Percentiles rank a stretch among this genome's conserved stretches.
These are phyloP conservation scores for Poronia punctata DNA, from an alignment of 495 filamentous ascomycete species.

Conservation along the genomic window DNA sequence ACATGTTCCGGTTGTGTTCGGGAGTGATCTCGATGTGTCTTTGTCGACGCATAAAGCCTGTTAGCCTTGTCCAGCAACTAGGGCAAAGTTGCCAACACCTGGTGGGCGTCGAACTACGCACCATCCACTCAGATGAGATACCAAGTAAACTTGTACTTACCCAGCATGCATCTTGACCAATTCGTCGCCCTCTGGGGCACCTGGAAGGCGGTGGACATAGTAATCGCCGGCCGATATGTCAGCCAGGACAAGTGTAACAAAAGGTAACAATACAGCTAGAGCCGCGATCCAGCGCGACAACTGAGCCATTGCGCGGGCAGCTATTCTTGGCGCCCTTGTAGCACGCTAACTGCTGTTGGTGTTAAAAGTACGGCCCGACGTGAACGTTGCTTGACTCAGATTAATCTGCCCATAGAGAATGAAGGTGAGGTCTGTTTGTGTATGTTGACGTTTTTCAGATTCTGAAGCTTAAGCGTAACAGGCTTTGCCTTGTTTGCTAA, in stretches of 20 bases:
- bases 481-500: no score
- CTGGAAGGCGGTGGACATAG: conserved; percentile 77
- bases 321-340: no score
- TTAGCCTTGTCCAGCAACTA: conserved; percentile 20
- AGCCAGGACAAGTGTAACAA: conserved; percentile 25
- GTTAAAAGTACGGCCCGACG: no score
- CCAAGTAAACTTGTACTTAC: conserved; percentile 44
- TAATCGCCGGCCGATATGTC: conserved; percentile 68
- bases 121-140: no score
- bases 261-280: conserved; percentile 28
- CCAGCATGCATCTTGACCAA: conserved; percentile 96
- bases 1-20: conserved; percentile 81
- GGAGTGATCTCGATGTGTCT: conserved; percentile 88
- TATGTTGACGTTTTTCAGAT: no score
- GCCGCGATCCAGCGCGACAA: conserved; percentile 30
- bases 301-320: conserved; percentile 15
- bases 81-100: no score
- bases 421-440: no score
- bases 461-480: no score
- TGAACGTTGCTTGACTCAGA: no score
- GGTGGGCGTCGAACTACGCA: no score
- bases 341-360: no score
- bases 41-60: conserved; percentile 1
- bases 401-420: no score
- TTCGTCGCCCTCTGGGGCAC: conserved; percentile 73